Evolutionary conservation across 2,329 filamentous ascomycete genomes (phyloP).

Genomic region (Cryphonectria parasitica): DNA sequence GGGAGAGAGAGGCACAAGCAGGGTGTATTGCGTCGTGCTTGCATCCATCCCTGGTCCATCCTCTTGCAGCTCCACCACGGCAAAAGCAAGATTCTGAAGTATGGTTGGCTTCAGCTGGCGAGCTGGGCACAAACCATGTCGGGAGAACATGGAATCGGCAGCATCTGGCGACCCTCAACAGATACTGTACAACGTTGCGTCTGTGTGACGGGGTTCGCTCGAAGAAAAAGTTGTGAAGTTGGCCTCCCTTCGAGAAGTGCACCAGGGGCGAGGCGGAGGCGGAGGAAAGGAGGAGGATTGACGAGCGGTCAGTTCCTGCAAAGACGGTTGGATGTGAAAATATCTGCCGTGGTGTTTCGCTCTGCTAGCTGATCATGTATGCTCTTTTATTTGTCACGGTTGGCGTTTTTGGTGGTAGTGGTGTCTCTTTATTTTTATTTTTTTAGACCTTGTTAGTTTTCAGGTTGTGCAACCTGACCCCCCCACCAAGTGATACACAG

Average conservation of each 20-base stretch:
- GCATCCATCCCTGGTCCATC: slow-evolving; percentile 1
- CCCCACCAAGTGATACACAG: neutral
- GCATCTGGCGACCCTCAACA: slow-evolving; percentile 21
- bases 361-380: neutral
- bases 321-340: neutral
- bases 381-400: neutral
- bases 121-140: slow-evolving; percentile 26
- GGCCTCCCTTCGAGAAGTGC: neutral
- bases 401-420: neutral
- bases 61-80: slow-evolving; percentile 17
- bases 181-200: slow-evolving; percentile 22
- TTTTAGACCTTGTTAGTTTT: neutral
- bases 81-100: slow-evolving; percentile 5
- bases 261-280: neutral
- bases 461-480: neutral
- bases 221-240: neutral
- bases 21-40: slow-evolving; percentile 19
- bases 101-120: slow-evolving; percentile 27
- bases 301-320: neutral
- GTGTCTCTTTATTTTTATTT: too few relatives aligned
- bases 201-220: slow-evolving; percentile 6
- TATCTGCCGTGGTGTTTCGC: neutral
- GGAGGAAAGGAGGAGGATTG: neutral
- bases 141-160: slow-evolving; percentile 16
- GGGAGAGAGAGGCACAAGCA: neutral